Conservation (phyloP, 805 yeast species). For the Lachancea sp. region DNA sequence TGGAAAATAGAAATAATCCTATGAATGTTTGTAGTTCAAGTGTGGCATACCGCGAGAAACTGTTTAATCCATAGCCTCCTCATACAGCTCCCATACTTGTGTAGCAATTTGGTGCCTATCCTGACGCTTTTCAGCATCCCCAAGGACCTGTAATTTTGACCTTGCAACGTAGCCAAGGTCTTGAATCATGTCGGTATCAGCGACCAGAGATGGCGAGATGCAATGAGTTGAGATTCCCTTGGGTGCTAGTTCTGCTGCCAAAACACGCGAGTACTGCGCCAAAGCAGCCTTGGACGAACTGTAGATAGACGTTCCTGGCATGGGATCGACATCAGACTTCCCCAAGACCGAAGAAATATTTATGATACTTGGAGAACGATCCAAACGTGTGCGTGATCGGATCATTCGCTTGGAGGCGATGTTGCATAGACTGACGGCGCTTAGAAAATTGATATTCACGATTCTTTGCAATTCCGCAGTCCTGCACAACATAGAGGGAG, state of each 20-base stretch:
- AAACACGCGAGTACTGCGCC: conserved; percentile 20
- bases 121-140: neutral
- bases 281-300: conserved; percentile 31
- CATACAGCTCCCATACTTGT: conserved; percentile 6
- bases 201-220: conserved; percentile 22
- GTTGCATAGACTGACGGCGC: conserved; percentile 23
- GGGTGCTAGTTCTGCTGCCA: conserved; percentile 19
- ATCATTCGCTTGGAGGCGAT: conserved; percentile 21
- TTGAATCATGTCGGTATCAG: conserved; percentile 27
- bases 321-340: conserved; percentile 6
- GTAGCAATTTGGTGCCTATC: neutral
- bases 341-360: conserved; percentile 29
- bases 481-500: conserved; percentile 18
- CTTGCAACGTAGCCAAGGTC: conserved; percentile 6
- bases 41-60: no score
- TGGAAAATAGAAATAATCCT: no score
- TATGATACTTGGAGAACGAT: conserved; percentile 18
- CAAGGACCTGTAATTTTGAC: conserved; percentile 1
- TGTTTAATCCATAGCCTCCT: no score
- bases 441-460: conserved; percentile 27
- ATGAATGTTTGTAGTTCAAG: no score
- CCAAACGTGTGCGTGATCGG: conserved; percentile 11
- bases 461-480: conserved; percentile 15
- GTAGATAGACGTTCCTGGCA: conserved; percentile 30
- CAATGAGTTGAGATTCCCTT: conserved; percentile 17